Conservation (phyloP, 768 basidiomycete species). For the Pulveroboletus sp. region DNA sequence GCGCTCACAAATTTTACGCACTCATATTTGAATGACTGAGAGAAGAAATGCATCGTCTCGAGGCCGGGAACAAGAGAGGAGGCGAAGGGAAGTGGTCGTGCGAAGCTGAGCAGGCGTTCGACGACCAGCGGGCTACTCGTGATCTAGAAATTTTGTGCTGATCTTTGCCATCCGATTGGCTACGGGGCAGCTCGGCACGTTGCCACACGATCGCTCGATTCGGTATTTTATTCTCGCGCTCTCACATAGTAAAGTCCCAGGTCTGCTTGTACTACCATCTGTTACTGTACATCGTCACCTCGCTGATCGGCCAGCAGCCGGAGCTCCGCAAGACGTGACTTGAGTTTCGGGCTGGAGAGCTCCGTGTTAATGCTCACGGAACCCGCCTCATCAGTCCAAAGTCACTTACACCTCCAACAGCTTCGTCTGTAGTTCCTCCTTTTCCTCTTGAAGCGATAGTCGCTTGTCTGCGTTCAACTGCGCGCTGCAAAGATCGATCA, state of each 20-base stretch:
- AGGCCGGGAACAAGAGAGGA: slow-evolving; percentile 21
- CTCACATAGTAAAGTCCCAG: not conserved
- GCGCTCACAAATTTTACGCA: slow-evolving; percentile 36
- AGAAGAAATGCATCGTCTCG: slow-evolving; percentile 76
- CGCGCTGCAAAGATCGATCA: slow-evolving; percentile 46
- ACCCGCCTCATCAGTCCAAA: not conserved
- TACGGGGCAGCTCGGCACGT: slow-evolving; percentile 16
- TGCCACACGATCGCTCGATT: not conserved
- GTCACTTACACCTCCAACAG: slow-evolving; percentile 75
- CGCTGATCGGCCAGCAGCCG: slow-evolving; percentile 33
- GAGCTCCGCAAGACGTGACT: slow-evolving; percentile 67
- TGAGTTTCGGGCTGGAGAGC: slow-evolving; percentile 68
- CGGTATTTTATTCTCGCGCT: slow-evolving; percentile 6
- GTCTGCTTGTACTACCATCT: not conserved
- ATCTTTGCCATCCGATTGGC: slow-evolving; percentile 27
- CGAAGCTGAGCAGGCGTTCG: slow-evolving; percentile 10
- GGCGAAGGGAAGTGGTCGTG: slow-evolving; percentile 20
- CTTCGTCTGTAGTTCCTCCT: slow-evolving; percentile 80
- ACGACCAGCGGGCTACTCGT: slow-evolving; percentile 6
- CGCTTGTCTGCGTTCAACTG: slow-evolving; percentile 87
- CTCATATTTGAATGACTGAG: slow-evolving; percentile 81
- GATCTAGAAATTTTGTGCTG: slow-evolving; percentile 13
- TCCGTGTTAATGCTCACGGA: not conserved
- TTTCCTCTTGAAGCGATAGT: slow-evolving; percentile 90
- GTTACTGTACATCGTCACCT: not conserved